Evolutionary conservation across 768 basidiomycete species (phyloP).

Genomic region (Mycena belliarum): DNA sequence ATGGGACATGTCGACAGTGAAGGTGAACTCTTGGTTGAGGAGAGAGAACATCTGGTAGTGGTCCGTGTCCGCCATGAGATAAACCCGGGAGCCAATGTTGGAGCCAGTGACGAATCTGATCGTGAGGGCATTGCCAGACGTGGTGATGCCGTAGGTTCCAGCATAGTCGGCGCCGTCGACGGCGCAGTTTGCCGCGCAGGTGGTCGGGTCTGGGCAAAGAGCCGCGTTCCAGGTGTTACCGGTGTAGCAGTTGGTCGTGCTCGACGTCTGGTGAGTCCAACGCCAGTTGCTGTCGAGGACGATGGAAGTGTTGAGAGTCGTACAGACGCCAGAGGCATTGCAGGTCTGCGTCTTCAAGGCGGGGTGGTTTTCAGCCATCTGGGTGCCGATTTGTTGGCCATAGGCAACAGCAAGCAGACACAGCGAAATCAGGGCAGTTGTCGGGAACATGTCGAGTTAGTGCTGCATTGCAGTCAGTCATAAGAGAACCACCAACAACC

Average conservation of each 20-base stretch:
- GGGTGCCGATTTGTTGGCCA: constrained; percentile 53
- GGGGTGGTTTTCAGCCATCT: constrained; percentile 51
- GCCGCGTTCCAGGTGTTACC: constrained; percentile 53
- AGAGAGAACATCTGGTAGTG: constrained; percentile 47
- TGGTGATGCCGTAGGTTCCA: constrained; percentile 52
- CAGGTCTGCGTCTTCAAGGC: constrained; percentile 45
- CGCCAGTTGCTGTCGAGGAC: constrained; percentile 58
- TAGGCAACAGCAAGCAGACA: constrained; percentile 42
- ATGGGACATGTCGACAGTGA: constrained; percentile 44
- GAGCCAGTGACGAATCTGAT: constrained; percentile 47
- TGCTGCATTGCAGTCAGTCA: background rate
- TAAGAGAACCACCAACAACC: background rate
- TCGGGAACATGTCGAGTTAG: constrained; percentile 34
- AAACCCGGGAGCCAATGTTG: constrained; percentile 36
- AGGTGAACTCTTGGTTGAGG: constrained; percentile 56
- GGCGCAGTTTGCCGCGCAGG: constrained; percentile 46
- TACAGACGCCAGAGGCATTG: constrained; percentile 43
- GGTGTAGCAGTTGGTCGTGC: constrained; percentile 49
- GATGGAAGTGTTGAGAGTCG: constrained; percentile 34
- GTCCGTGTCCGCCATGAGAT: constrained; percentile 40
- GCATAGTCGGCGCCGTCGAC: constrained; percentile 49
- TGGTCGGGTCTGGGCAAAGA: constrained; percentile 47
- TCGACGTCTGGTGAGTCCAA: constrained; percentile 39
- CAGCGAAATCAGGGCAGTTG: constrained; percentile 40
- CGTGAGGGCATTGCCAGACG: constrained; percentile 44